A percentile compares a stretch with the other conserved stretches of the same genome.
Conservation (phyloP, 495 filamentous ascomycete species). For the Cercophora newfieldiana region DNA sequence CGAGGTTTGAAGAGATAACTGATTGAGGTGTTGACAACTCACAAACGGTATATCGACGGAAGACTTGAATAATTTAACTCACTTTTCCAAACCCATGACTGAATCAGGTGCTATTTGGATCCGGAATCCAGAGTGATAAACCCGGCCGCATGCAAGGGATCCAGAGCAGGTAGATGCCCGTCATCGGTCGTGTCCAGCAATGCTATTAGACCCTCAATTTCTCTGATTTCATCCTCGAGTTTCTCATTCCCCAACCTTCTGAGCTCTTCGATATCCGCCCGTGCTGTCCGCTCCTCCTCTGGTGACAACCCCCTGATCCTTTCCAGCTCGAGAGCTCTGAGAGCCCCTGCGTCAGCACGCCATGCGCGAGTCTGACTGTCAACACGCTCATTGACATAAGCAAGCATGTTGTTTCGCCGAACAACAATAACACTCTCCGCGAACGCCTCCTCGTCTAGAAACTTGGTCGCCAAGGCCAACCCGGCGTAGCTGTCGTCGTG, state of each 20-base stretch:
- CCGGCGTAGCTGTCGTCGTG: slow-evolving; percentile 42
- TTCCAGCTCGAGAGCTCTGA: slow-evolving; percentile 28
- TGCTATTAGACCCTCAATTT: slow-evolving; percentile 31
- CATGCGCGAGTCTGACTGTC: slow-evolving; percentile 5
- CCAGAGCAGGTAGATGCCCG: background rate
- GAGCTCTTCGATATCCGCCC: slow-evolving; percentile 28
- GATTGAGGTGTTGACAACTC: no score
- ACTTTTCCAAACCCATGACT: no score
- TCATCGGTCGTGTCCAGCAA: slow-evolving; percentile 25
- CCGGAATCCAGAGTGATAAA: slow-evolving; percentile 8
- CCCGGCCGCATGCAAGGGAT: slow-evolving; percentile 11
- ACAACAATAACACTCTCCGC: slow-evolving; percentile 33
- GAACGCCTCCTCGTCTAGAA: slow-evolving; percentile 27
- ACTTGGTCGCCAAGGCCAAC: slow-evolving; percentile 29
- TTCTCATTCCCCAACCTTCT: slow-evolving; percentile 22
- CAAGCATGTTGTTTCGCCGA: slow-evolving; percentile 25
- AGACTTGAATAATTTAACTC: no score
- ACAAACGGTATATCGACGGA: no score
- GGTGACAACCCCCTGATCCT: slow-evolving; percentile 27
- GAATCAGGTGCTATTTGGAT: no score
- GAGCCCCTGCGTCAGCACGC: slow-evolving; percentile 9
- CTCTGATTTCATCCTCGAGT: slow-evolving; percentile 29
- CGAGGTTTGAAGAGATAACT: no score
- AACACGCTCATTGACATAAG: slow-evolving; percentile 21
- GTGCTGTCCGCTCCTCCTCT: slow-evolving; percentile 23